A percentile compares a stretch with the other conserved stretches of the same genome.
Evolutionary conservation across 2,329 filamentous ascomycete genomes (phyloP).

Genomic region (Colletotrichum sansevieriae): DNA sequence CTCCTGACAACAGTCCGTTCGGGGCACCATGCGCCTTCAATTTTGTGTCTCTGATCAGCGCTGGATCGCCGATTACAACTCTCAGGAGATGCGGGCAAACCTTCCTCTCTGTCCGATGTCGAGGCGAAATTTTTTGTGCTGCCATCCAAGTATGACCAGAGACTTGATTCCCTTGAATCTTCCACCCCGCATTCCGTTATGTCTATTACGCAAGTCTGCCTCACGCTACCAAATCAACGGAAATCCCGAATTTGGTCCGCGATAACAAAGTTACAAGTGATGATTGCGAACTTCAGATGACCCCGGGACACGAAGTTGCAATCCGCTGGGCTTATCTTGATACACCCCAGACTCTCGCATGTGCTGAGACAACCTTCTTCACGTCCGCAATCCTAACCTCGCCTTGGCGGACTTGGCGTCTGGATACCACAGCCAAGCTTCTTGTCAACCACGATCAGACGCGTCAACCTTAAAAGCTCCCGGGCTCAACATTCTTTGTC

Average conservation of each 20-base stretch:
- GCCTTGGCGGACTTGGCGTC: slow-evolving; percentile 40
- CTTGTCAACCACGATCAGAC: slow-evolving; percentile 41
- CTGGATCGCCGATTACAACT: slow-evolving; percentile 22
- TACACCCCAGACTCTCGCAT: slow-evolving; percentile 37
- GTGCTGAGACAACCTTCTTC: slow-evolving; percentile 42
- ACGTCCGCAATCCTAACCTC: slow-evolving; percentile 32
- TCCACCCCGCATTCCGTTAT: too few species aligned
- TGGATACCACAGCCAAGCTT: slow-evolving; percentile 35
- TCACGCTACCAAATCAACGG: not conserved
- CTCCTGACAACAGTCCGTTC: slow-evolving; percentile 4
- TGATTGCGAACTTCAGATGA: slow-evolving; percentile 8
- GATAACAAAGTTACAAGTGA: not conserved
- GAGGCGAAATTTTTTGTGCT: not conserved
- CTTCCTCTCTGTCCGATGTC: not conserved
- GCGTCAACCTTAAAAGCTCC: slow-evolving; percentile 36
- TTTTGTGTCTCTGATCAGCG: slow-evolving; percentile 15
- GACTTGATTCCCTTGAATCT: too few species aligned
- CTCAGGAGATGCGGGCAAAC: not conserved
- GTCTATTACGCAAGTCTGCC: not conserved
- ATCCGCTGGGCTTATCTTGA: slow-evolving; percentile 25
- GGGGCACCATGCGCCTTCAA: slow-evolving; percentile 1
- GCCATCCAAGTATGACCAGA: not conserved
- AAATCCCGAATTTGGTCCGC: slow-evolving; percentile 20
- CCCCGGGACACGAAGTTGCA: slow-evolving; percentile 24
- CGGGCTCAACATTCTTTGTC: slow-evolving; percentile 34